These are phyloP conservation scores for Grigorovia yakushimaensis DNA, from an alignment of 805 yeast species.

Conservation along the genomic window DNA sequence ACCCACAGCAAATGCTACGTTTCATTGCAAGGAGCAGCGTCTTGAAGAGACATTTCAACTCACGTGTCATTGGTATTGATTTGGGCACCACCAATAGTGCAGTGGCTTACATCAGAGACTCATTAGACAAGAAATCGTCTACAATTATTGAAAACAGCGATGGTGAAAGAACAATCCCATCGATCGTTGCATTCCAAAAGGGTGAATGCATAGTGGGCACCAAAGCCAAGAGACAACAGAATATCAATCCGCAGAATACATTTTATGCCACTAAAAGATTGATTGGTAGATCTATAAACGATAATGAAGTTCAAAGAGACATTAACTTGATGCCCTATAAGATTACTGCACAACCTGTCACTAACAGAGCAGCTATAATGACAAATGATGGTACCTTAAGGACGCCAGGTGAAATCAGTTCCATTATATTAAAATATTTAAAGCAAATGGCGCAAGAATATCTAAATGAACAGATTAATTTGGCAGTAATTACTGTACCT, in stretches of 20 bases:
- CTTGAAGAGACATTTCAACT: not conserved
- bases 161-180: slow-evolving; percentile 72
- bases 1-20: not conserved
- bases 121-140: slow-evolving; percentile 50
- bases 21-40: not conserved
- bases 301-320: slow-evolving; percentile 63
- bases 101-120: slow-evolving; percentile 43
- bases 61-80: slow-evolving; percentile 63
- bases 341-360: slow-evolving; percentile 38
- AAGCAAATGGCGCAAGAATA: slow-evolving; percentile 54
- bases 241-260: slow-evolving; percentile 66
- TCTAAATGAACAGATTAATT: slow-evolving; percentile 42
- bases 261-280: slow-evolving; percentile 75
- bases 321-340: slow-evolving; percentile 51
- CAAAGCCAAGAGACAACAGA: slow-evolving; percentile 70
- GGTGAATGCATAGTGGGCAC: slow-evolving; percentile 41
- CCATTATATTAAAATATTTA: slow-evolving; percentile 54
- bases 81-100: slow-evolving; percentile 84
- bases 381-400: slow-evolving; percentile 33
- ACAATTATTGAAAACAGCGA: slow-evolving; percentile 62
- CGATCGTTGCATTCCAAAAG: slow-evolving; percentile 58
- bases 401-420: slow-evolving; percentile 68
- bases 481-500: slow-evolving; percentile 78
- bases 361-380: slow-evolving; percentile 66
- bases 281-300: slow-evolving; percentile 63